Evolutionary conservation across 2,329 filamentous ascomycete genomes (phyloP).

Genomic region (Rugonectria rugulosa): DNA sequence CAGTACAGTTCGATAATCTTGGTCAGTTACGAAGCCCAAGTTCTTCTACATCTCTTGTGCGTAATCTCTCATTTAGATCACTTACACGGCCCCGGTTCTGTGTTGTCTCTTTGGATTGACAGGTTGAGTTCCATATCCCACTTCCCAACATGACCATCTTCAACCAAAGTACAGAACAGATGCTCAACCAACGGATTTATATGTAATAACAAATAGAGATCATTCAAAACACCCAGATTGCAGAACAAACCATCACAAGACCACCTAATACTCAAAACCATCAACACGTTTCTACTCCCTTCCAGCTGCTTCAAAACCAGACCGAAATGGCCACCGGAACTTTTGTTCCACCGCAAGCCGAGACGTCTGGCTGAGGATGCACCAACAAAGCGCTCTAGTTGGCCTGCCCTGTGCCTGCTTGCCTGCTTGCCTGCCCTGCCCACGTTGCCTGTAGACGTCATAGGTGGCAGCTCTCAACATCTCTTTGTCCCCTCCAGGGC

Average conservation of each 20-base stretch:
- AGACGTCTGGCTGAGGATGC: too few species aligned
- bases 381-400: too few species aligned
- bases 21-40: neutral
- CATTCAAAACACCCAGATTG: neutral
- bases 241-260: neutral
- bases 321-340: conserved; percentile 17
- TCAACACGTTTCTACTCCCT: neutral
- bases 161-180: too few species aligned
- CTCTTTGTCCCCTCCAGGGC: conserved; percentile 27
- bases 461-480: conserved; percentile 22
- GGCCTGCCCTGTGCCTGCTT: too few species aligned
- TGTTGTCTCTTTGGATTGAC: too few species aligned
- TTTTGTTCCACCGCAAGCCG: conserved; percentile 27
- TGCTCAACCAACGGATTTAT: too few species aligned
- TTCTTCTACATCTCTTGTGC: neutral
- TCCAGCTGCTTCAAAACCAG: conserved; percentile 5
- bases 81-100: too few species aligned
- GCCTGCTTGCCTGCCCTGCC: too few species aligned
- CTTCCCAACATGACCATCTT: too few species aligned
- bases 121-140: too few species aligned
- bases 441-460: conserved; percentile 37
- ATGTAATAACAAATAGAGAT: neutral
- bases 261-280: neutral
- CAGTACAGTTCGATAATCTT: too few species aligned
- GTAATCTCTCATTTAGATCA: too few species aligned